Evolutionary conservation across 2,329 filamentous ascomycete genomes (phyloP).

Genomic region (Calonectria pseudoturangicola): DNA sequence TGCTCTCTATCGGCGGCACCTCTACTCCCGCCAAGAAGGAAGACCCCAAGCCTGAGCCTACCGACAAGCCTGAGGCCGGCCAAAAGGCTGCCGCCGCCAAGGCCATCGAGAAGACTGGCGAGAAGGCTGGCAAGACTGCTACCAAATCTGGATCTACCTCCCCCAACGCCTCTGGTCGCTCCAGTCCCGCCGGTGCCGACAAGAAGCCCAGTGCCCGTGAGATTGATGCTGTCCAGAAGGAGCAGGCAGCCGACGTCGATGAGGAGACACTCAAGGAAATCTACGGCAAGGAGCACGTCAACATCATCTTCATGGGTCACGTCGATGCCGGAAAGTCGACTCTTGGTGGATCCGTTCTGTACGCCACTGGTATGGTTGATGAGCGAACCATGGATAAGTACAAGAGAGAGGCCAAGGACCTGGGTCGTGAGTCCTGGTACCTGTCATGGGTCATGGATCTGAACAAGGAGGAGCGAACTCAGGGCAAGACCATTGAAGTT

Average conservation of each 20-base stretch:
- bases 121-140: constrained; percentile 68
- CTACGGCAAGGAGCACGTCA: constrained; percentile 94
- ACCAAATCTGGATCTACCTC: constrained; percentile 82
- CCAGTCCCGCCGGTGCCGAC: constrained; percentile 82
- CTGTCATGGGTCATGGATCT: constrained; percentile 98
- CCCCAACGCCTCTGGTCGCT: constrained; percentile 86
- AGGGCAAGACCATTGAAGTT: constrained; percentile 99
- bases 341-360: constrained; percentile 93
- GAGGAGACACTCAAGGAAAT: constrained; percentile 90
- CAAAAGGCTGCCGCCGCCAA: constrained; percentile 91
- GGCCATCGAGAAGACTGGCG: constrained; percentile 93
- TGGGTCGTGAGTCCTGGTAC: constrained; percentile 98
- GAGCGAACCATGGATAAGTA: constrained; percentile 99
- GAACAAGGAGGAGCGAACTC: constrained; percentile 95
- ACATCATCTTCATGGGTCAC: constrained; percentile 98
- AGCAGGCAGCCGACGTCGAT: constrained; percentile 84
- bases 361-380: constrained; percentile 98
- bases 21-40: constrained; percentile 62
- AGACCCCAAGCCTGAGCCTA: constrained; percentile 70
- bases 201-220: constrained; percentile 75
- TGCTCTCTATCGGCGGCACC: constrained; percentile 64
- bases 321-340: constrained; percentile 99
- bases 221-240: constrained; percentile 88
- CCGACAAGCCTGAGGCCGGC: constrained; percentile 78
- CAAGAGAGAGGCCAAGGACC: constrained; percentile 95